Base-by-base conservation (phyloP, 805 yeast species). In the Yarrowia sp. region DNA sequence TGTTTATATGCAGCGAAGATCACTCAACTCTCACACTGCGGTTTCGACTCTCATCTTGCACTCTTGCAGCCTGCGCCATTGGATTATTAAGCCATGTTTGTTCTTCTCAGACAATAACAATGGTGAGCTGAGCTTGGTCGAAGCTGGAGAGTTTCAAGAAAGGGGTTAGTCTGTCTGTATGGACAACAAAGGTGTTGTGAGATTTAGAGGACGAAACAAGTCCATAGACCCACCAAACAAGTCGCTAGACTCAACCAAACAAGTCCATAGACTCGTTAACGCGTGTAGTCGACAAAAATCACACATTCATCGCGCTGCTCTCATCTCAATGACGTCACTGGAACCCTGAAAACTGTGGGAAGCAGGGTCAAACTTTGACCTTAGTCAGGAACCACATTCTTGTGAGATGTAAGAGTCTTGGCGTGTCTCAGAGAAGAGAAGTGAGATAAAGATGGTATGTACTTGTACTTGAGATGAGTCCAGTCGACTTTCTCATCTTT, bases 321-420 rank as follows among this genome's bases (percentile, higher is more conserved):
- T 14, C 44, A n/a, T n/a, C 19, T 15, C 13, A 39, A 39, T 9
- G 17, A 7, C 10, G 19, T n/a, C 44, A 2, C 24, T 9, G 12
- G 24, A 43, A 17, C 20, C 24, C 20, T n/a, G 20, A 10, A 24
- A n/a, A 47, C 19, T 33, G 10, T n/a, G 19, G 24, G 55, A 50
- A 34, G 55, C 55, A 50, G 55, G 55, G 55, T 34, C 39, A 34
- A 50, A 50, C 55, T 34, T 34, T 50, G 55, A 50, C 55, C 55
- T 50, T 50, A 30, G 30, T n/a, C 55, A 50, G 55, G 55, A 17
- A 50, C 55, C 38, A 15, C 17, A 9, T 20, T 3, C 4, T 7
- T 44, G 49, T 9, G n/a, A n/a, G n/a, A n/a, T n/a, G n/a, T n/a
- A n/a, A 50, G 55, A 17, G 30, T 47, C 53, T 47, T 47, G 53